Conservation (phyloP, 495 filamentous ascomycete genomes). For the Achaetomiella virescens region DNA sequence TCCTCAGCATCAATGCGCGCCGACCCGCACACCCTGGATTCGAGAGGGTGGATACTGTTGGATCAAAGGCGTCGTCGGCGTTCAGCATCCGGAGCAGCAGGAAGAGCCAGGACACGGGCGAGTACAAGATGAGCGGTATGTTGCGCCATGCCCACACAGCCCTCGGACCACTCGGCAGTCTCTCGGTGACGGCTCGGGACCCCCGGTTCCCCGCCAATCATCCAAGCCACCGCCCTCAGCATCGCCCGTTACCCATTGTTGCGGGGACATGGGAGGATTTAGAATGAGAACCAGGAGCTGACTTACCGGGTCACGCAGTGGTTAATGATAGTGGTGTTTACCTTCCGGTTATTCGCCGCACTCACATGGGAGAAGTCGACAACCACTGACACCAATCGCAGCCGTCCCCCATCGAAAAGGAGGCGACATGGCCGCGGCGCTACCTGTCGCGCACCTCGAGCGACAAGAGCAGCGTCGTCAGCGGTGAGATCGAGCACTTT, state of each 20-base stretch:
- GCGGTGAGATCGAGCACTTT: conserved; percentile 81
- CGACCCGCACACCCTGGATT: conserved; percentile 39
- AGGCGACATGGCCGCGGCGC: conserved; percentile 73
- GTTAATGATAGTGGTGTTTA: conserved; percentile 97
- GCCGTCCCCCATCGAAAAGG: conserved; percentile 88
- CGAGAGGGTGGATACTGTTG: conserved; percentile 49
- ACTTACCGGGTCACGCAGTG: conserved; percentile 47
- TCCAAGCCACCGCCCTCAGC: neutral
- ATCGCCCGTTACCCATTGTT: neutral
- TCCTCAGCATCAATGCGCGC: conserved; percentile 16
- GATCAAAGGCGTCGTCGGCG: conserved; percentile 51
- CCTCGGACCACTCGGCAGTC: neutral
- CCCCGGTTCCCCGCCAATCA: neutral
- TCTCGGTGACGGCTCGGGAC: neutral
- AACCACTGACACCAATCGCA: conserved; percentile 27
- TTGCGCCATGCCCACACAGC: too few species aligned
- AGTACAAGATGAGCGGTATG: conserved; percentile 81
- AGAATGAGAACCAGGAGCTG: neutral
- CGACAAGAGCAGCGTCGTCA: conserved; percentile 50
- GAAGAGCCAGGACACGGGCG: conserved; percentile 53
- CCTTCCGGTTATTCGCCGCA: too few species aligned
- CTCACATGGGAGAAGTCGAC: neutral
- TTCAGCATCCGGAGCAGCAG: conserved; percentile 56
- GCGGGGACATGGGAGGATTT: too few species aligned
- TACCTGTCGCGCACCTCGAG: conserved; percentile 63